A percentile compares a stretch with the other conserved stretches of the same genome.
These are phyloP conservation scores for Penicillium atrosanguineum DNA, from an alignment of 495 filamentous ascomycete genomes.

Conservation along the genomic window DNA sequence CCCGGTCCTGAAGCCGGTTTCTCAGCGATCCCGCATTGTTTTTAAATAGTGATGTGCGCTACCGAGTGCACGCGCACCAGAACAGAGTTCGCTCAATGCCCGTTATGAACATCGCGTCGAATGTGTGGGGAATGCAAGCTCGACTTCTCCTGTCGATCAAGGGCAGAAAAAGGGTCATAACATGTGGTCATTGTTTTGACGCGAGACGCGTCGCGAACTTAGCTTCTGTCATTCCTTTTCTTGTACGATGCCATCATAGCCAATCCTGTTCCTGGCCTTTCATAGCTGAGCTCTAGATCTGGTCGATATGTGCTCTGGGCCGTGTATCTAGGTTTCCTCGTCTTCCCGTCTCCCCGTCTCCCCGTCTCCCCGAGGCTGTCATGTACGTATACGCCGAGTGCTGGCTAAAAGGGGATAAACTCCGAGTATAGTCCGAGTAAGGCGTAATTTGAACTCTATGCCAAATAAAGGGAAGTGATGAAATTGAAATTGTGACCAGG, in stretches of 20 bases:
- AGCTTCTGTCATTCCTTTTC: not conserved
- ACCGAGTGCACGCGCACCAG: slow-evolving; percentile 1
- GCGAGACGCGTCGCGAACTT: not conserved
- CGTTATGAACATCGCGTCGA: slow-evolving; percentile 4
- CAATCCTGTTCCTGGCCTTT: not conserved
- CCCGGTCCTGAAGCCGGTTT: slow-evolving; percentile 4
- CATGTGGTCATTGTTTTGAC: slow-evolving; percentile 3
- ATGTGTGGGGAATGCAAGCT: slow-evolving; percentile 5
- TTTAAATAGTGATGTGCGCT: slow-evolving; percentile 8
- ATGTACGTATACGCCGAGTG: not conserved
- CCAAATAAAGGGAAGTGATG: too few species aligned
- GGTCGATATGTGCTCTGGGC: not conserved
- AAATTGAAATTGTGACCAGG: not conserved
- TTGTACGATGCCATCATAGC: slow-evolving; percentile 3
- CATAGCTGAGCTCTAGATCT: not conserved
- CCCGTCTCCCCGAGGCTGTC: not conserved
- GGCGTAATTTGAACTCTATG: not conserved
- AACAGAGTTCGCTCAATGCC: slow-evolving; percentile 9
- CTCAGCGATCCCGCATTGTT: not conserved
- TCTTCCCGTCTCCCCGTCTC: not conserved
- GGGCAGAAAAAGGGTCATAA: slow-evolving; percentile 3
- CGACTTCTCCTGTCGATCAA: slow-evolving; percentile 26
- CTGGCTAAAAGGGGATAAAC: not conserved
- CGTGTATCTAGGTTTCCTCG: too few species aligned
- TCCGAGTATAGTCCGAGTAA: not conserved